Conservation (phyloP, 2,329 filamentous ascomycete species). For the Trichoderma atroviride region DNA sequence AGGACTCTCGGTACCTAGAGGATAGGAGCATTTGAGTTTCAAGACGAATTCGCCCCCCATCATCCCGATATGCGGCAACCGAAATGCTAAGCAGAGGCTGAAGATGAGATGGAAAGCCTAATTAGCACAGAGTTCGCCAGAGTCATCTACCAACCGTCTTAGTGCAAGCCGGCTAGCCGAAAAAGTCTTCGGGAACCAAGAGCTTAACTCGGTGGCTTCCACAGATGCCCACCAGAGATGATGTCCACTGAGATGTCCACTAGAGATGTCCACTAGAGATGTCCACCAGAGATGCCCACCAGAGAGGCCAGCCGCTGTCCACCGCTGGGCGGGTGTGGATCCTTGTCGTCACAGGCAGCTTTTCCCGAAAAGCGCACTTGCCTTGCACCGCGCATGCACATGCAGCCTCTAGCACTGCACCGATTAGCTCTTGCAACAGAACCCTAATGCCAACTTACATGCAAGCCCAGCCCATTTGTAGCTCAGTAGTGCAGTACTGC, state of each 20-base stretch:
- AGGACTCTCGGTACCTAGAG: neutral
- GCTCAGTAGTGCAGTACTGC: neutral
- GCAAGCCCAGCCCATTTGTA: neutral
- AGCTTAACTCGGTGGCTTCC: slow-evolving; percentile 21
- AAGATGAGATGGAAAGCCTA: slow-evolving; percentile 3
- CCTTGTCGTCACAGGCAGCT: slow-evolving; percentile 9
- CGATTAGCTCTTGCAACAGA: neutral
- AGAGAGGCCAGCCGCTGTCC: neutral
- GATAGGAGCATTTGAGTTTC: slow-evolving; percentile 7
- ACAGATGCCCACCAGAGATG: slow-evolving; percentile 1
- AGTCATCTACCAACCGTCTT: neutral
- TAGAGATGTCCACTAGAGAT: neutral
- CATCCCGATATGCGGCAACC: neutral
- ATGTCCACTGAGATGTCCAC: neutral
- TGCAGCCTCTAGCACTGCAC: slow-evolving; percentile 16
- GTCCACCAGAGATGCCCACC: neutral
- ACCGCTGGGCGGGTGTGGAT: neutral
- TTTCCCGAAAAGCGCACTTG: neutral
- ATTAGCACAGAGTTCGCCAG: slow-evolving; percentile 10
- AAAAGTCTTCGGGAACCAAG: slow-evolving; percentile 22
- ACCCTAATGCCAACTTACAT: neutral
- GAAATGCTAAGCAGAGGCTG: neutral
- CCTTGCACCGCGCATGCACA: slow-evolving; percentile 1
- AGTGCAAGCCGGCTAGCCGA: slow-evolving; percentile 9
- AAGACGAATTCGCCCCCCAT: slow-evolving; percentile 1